Evolutionary conservation across 192 early-diverging fungal species (phyloP).

Genomic region (Rhizophagus sp.): DNA sequence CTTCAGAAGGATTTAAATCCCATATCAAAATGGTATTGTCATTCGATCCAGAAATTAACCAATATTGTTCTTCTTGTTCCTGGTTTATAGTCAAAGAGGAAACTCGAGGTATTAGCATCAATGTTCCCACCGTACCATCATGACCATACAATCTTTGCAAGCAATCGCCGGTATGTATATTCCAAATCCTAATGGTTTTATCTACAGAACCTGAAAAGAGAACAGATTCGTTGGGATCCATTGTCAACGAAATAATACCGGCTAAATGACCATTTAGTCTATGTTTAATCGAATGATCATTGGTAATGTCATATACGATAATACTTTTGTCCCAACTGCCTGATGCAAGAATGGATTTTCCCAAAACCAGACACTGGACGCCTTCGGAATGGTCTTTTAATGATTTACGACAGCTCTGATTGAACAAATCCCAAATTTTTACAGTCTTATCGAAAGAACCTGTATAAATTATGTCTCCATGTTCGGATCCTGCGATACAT

Average conservation of each 20-base stretch:
- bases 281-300: conserved; percentile 7
- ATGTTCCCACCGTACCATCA: conserved; percentile 14
- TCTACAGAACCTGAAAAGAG: conserved; percentile 21
- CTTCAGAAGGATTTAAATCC: conserved; percentile 1
- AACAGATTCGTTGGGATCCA: conserved; percentile 2
- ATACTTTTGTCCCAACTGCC: conserved; percentile 21
- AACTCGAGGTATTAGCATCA: conserved; percentile 5
- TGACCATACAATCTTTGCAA: conserved; percentile 8
- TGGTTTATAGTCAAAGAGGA: background rate
- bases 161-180: background rate
- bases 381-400: conserved; percentile 4
- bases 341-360: background rate
- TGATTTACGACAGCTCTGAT: background rate
- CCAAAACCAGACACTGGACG: conserved; percentile 6
- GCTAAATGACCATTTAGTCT: conserved; percentile 10
- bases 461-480: conserved; percentile 7
- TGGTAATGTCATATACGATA: background rate
- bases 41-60: conserved; percentile 17
- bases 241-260: conserved; percentile 11
- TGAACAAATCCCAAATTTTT: conserved; percentile 15
- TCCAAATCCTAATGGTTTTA: conserved; percentile 18
- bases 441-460: conserved; percentile 16
- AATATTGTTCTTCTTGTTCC: conserved; percentile 11
- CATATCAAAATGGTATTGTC: conserved; percentile 8
- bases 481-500: conserved; percentile 8